Evolutionary conservation across 1,139 yeast species (phyloP).

Genomic region (Pneumocystis murina): DNA sequence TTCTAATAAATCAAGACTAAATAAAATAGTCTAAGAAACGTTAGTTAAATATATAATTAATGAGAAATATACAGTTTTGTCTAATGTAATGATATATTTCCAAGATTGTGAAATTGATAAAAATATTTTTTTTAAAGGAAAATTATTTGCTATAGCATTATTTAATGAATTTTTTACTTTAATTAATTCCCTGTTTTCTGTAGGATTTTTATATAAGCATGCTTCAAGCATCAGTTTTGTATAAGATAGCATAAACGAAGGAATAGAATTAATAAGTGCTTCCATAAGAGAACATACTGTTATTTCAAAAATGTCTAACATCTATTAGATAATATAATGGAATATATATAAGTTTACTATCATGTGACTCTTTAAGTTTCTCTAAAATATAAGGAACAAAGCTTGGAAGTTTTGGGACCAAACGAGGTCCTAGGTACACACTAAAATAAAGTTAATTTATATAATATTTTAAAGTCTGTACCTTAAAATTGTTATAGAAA

Average conservation of each 20-base stretch:
- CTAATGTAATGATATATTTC: neutral
- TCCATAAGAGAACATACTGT: conserved; percentile 61
- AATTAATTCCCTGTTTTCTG: conserved; percentile 2
- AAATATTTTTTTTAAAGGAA: neutral
- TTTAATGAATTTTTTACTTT: neutral
- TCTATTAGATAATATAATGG: conserved; percentile 31
- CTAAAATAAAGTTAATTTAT: conserved; percentile 18
- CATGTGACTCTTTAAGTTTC: conserved; percentile 21
- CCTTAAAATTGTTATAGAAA: conserved; percentile 50
- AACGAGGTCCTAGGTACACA: conserved; percentile 65
- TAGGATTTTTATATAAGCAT: conserved; percentile 2
- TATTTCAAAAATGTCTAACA: conserved; percentile 18
- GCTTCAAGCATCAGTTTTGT: conserved; percentile 39
- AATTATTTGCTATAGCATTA: conserved; percentile 2
- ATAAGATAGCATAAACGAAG: conserved; percentile 66
- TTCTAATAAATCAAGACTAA: neutral
- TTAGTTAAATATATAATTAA: neutral
- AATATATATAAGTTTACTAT: neutral
- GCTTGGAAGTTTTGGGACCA: conserved; percentile 71
- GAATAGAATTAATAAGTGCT: conserved; percentile 65
- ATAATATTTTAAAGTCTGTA: neutral
- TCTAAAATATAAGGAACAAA: conserved; percentile 61
- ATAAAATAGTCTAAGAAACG: neutral
- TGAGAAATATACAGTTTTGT: neutral
- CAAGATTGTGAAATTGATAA: neutral